These are phyloP conservation scores for Funneliformis geosporum DNA, from an alignment of 192 early-diverging fungal species.

Conservation along the genomic window DNA sequence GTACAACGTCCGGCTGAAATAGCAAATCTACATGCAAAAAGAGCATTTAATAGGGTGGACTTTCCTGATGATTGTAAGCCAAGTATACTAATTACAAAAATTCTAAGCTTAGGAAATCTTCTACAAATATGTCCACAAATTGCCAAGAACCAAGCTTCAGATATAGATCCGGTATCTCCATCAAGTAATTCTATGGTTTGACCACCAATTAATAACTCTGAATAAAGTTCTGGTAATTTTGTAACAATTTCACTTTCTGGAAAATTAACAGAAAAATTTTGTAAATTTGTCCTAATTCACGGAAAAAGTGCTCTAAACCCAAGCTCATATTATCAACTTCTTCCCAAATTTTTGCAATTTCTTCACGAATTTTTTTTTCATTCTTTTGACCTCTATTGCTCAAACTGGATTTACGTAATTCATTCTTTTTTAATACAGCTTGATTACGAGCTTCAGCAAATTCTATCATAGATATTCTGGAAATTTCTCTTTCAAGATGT, in stretches of 20 bases:
- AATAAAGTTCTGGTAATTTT: constrained; percentile 19
- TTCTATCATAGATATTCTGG: not conserved
- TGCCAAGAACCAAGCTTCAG: constrained; percentile 14
- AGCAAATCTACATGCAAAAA: constrained; percentile 32
- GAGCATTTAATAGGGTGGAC: constrained; percentile 31
- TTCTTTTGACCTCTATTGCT: too few species aligned
- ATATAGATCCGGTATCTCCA: constrained; percentile 22
- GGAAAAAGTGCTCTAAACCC: constrained; percentile 17
- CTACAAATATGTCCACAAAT: constrained; percentile 11
- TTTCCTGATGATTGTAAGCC: constrained; percentile 34
- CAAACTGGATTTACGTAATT: not conserved
- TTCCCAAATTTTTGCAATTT: constrained; percentile 1
- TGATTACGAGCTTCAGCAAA: not conserved
- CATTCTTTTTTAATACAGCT: not conserved
- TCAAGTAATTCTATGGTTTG: constrained; percentile 29
- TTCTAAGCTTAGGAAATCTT: constrained; percentile 18
- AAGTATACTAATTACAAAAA: constrained; percentile 31
- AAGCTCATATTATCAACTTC: constrained; percentile 21
- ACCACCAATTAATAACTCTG: constrained; percentile 23
- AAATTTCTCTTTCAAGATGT: constrained; percentile 29
- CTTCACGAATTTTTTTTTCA: not conserved
- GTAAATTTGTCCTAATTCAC: constrained; percentile 29
- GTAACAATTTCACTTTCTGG: not conserved
- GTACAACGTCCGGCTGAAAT: constrained; percentile 29
- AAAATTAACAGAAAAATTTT: not conserved